Evolutionary conservation across 495 filamentous ascomycete species (phyloP), one percentile per base, ranked within the genome.

Genomic region (Amorphotheca resinae): DNA sequence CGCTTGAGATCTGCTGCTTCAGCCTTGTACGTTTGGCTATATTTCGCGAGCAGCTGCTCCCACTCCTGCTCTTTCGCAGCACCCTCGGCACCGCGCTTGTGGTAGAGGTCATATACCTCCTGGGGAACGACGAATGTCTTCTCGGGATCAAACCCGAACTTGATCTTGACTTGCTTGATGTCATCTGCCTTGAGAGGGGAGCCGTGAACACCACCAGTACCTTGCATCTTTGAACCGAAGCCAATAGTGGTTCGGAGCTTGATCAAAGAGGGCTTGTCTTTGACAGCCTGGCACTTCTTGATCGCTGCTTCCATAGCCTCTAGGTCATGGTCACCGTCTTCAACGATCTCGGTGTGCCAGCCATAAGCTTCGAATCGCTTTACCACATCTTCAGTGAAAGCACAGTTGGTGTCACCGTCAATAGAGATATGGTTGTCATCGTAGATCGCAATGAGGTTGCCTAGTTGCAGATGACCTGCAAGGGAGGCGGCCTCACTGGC

Each of bases 371-470:
- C 86, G 65, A 95, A 96, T 53, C 91, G 78, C 78, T 91, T 87
- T 58, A 79, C 59, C 49, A 99, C 91, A 51, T 99, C 93, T 66
- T 99, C 91, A 34, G 91, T 99, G 72, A 99, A 99, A 40, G 91
- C 81, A 55, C 73, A 77, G 68, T 86, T 86, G 64, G 86, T 99
- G 70, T 93, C 79, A 64, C 91, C 91, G 58, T 99, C 91, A 55
- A 67, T 72, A 58, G 86, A 93, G 62, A 98, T 98, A 59, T 91
- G 82, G 73, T 99, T 99, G 72, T 99, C 91, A 59, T 99, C 91
- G 63, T 91, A 99, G 65, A 99, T 73, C 60, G 74, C 76, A 61
- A 99, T 96, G 48, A 99, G 69, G 75, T 96, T 99, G 49, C 91
- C 93, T 28, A 99, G 73, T 72, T 96, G 86, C 65, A 96, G 70